A percentile compares a stretch with the other conserved stretches of the same genome.
Evolutionary conservation across 306 rosid genomes (phyloP).

Genomic region (Prunus kanzakura): DNA sequence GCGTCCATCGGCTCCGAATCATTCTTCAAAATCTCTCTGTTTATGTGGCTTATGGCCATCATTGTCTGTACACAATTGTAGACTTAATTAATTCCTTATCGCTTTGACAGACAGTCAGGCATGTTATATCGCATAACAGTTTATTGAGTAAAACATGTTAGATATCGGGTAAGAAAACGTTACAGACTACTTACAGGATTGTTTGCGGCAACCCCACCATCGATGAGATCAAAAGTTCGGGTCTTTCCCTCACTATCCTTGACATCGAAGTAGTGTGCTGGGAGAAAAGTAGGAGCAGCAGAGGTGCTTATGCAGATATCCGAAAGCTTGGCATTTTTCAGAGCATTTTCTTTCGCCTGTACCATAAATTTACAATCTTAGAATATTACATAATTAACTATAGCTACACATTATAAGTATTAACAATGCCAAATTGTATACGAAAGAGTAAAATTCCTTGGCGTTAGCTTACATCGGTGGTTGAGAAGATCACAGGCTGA

Average conservation of each 20-base stretch:
- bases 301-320: constrained; percentile 46
- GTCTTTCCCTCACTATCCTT: constrained; percentile 14
- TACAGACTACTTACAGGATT: constrained; percentile 36
- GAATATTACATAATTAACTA: background rate
- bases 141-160: no score
- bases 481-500: constrained; percentile 40
- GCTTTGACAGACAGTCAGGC: background rate
- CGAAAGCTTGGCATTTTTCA: constrained; percentile 33
- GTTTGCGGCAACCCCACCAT: constrained; percentile 43
- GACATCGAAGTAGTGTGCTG: constrained; percentile 35
- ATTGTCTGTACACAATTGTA: constrained; percentile 22
- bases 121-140: background rate
- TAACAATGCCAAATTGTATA: no score
- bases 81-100: background rate
- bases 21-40: constrained; percentile 8
- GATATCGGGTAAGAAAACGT: no score
- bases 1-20: constrained; percentile 13
- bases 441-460: background rate
- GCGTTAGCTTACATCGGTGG: constrained; percentile 28
- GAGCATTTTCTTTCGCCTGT: constrained; percentile 34
- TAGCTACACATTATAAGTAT: no score
- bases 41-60: constrained; percentile 36
- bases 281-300: constrained; percentile 46
- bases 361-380: background rate
- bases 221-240: constrained; percentile 33